Percentiles rank a stretch among this genome's conserved stretches.
Conservation (phyloP, 2,329 filamentous ascomycete genomes). For the Nigrograna mackinnonii region DNA sequence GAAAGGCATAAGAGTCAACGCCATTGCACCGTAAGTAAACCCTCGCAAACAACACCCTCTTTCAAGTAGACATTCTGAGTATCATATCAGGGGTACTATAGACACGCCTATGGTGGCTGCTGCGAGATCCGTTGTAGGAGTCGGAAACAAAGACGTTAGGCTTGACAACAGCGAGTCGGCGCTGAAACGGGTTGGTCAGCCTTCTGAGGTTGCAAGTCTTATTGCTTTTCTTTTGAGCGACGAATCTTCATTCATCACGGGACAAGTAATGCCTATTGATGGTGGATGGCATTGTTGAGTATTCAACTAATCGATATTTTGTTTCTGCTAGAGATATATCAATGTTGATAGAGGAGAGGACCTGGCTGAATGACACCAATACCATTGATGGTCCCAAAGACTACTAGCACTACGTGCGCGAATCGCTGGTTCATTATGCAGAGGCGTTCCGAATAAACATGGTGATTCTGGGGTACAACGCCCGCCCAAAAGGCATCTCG, state of each 20-base stretch:
- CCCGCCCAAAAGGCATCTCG: too few species aligned
- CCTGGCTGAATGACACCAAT: too few species aligned
- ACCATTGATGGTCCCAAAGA: too few species aligned
- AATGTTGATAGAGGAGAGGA: too few species aligned
- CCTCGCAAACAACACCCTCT: background rate
- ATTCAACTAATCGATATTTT: too few species aligned
- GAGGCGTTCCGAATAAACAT: too few species aligned
- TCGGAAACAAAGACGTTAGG: slow-evolving; percentile 1
- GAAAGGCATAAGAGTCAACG: slow-evolving; percentile 29
- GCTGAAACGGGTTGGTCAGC: slow-evolving; percentile 6
- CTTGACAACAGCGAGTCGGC: slow-evolving; percentile 9
- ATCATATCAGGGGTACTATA: slow-evolving; percentile 6
- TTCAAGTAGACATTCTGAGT: background rate
- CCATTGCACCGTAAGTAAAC: slow-evolving; percentile 24
- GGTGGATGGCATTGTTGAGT: slow-evolving; percentile 11
- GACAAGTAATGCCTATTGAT: slow-evolving; percentile 11
- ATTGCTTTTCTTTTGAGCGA: slow-evolving; percentile 14
- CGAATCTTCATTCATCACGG: slow-evolving; percentile 12
- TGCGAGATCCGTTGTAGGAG: slow-evolving; percentile 7
- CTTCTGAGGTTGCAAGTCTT: slow-evolving; percentile 10
- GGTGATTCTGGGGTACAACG: too few species aligned
- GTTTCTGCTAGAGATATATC: too few species aligned
- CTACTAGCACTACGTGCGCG: too few species aligned
- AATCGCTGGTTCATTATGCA: too few species aligned
- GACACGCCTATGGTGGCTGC: slow-evolving; percentile 13